Conservation (phyloP, 2,329 filamentous ascomycete genomes). For the Venturiaceae sp. region DNA sequence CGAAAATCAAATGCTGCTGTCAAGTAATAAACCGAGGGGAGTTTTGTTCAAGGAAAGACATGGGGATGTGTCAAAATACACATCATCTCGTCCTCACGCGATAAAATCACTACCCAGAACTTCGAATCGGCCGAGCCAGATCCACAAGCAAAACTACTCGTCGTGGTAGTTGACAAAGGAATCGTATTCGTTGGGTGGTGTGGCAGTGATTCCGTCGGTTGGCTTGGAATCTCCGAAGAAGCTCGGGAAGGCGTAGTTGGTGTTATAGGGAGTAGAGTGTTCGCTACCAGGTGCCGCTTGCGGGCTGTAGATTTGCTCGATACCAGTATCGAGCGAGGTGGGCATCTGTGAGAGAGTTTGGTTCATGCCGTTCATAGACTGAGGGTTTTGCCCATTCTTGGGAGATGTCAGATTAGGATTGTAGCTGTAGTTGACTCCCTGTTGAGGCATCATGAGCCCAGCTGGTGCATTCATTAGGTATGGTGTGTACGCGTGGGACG, state of each 20-base stretch:
- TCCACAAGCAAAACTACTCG: not conserved
- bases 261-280: not conserved
- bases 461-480: slow-evolving; percentile 1
- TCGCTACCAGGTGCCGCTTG: not conserved
- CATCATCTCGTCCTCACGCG: too few relatives aligned
- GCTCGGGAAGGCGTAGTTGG: not conserved
- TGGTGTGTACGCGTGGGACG: not conserved
- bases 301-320: not conserved
- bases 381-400: not conserved
- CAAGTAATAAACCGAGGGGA: not conserved
- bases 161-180: not conserved
- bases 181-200: not conserved
- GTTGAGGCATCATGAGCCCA: not conserved
- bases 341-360: slow-evolving; percentile 2
- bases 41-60: too few relatives aligned
- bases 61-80: too few relatives aligned
- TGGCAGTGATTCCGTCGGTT: not conserved
- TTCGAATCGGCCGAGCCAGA: not conserved
- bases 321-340: not conserved
- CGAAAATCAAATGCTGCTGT: not conserved
- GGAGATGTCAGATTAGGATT: not conserved
- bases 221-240: not conserved
- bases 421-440: slow-evolving; percentile 1
- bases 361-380: slow-evolving; percentile 3
- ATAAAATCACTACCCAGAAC: too few relatives aligned